A percentile compares a stretch with the other conserved stretches of the same genome.
Evolutionary conservation across 2,329 filamentous ascomycete species (phyloP).

Genomic region (Colletotrichum eleusines): DNA sequence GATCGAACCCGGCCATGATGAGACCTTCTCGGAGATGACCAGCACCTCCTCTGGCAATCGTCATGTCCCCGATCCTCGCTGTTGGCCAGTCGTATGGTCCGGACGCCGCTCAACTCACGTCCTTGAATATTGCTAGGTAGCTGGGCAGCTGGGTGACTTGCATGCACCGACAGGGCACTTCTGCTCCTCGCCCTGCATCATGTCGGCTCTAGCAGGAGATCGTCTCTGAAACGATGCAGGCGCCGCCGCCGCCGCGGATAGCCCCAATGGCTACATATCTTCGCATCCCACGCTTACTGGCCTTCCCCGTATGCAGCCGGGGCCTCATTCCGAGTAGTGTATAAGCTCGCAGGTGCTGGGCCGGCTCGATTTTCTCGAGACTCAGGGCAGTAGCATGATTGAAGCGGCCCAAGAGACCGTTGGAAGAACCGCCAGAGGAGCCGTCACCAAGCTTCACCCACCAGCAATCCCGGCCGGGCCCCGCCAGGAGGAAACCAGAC

Average conservation of each 20-base stretch:
- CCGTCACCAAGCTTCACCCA: constrained; percentile 18
- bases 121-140: background rate
- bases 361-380: constrained; percentile 25
- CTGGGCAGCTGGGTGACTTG: constrained; percentile 39
- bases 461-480: constrained; percentile 35
- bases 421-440: constrained; percentile 26
- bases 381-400: constrained; percentile 38
- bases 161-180: constrained; percentile 37
- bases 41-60: constrained; percentile 8
- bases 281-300: constrained; percentile 15
- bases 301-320: constrained; percentile 28
- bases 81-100: constrained; percentile 24
- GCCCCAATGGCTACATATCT: constrained; percentile 5
- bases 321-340: background rate
- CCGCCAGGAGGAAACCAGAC: constrained; percentile 37
- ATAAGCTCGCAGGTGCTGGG: constrained; percentile 19
- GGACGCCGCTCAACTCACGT: constrained; percentile 3
- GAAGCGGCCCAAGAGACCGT: constrained; percentile 31
- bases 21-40: constrained; percentile 36
- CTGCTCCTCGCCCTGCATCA: constrained; percentile 34
- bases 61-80: constrained; percentile 18
- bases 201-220: constrained; percentile 38
- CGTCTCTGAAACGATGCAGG: constrained; percentile 41
- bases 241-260: constrained; percentile 33
- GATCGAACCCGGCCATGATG: constrained; percentile 9